Evolutionary conservation across 106 monocot genomes (phyloP).

Genomic region (Dioscorea zingiberensis): DNA sequence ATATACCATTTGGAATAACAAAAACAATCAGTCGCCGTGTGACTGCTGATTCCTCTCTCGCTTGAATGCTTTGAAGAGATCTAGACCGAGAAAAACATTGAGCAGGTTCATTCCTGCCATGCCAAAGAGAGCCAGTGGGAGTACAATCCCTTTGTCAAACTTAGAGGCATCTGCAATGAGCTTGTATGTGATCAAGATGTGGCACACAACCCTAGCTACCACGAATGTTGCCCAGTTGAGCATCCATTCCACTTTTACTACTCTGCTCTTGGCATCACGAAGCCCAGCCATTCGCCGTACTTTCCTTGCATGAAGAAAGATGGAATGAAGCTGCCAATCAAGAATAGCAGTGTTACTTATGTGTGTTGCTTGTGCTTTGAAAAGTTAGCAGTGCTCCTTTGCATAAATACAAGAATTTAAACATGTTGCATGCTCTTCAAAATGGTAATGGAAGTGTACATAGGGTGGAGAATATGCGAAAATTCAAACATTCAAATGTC

Average conservation of each 20-base stretch:
- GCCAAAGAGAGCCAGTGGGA: conserved; percentile 81
- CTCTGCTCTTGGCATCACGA: conserved; percentile 31
- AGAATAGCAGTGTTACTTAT: neutral
- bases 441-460: too few relatives aligned
- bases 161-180: conserved; percentile 66
- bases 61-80: conserved; percentile 65
- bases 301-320: conserved; percentile 84
- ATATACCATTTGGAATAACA: too few relatives aligned
- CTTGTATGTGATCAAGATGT: conserved; percentile 83
- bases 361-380: neutral
- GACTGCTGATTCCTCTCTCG: conserved; percentile 49
- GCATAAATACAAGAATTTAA: too few relatives aligned
- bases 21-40: conserved; percentile 23
- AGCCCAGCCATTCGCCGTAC: conserved; percentile 75
- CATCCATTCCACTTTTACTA: conserved; percentile 61
- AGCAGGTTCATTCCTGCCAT: conserved; percentile 91
- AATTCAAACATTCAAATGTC: too few relatives aligned
- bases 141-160: conserved; percentile 72
- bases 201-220: conserved; percentile 50
- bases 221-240: conserved; percentile 78
- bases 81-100: conserved; percentile 78
- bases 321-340: conserved; percentile 69
- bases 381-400: too few relatives aligned
- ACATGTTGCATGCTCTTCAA: too few relatives aligned
- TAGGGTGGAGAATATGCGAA: too few relatives aligned